A percentile compares a stretch with the other conserved stretches of the same genome.
Conservation (phyloP, 768 basidiomycete species). For the Leccinellum rugosiceps region DNA sequence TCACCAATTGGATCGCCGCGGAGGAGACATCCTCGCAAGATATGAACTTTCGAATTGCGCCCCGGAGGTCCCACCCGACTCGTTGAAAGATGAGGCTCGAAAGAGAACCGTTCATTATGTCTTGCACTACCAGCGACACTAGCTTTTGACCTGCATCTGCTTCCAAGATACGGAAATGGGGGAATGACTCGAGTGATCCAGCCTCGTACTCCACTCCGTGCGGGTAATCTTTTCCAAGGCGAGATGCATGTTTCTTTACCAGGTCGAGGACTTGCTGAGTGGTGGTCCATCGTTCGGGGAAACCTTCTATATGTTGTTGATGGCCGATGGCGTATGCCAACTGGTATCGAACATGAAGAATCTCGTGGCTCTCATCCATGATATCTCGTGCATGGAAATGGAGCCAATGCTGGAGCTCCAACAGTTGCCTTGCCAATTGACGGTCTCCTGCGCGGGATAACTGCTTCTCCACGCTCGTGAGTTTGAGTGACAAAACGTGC, state of each 20-base stretch:
- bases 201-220: constrained; percentile 17
- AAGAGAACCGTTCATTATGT: constrained; percentile 16
- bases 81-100: constrained; percentile 16
- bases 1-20: neutral
- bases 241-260: constrained; percentile 16
- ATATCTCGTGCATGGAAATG: constrained; percentile 25
- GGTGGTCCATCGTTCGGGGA: constrained; percentile 34
- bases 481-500: constrained; percentile 48
- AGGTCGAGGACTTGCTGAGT: constrained; percentile 30
- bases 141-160: constrained; percentile 8
- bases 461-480: constrained; percentile 42
- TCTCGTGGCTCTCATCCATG: constrained; percentile 31
- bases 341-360: constrained; percentile 35
- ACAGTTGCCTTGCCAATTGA: constrained; percentile 14
- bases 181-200: constrained; percentile 16
- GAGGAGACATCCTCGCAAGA: constrained; percentile 4
- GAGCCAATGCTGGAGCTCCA: constrained; percentile 27
- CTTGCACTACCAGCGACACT: constrained; percentile 9
- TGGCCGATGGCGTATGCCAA: constrained; percentile 34
- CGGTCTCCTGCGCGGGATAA: neutral
- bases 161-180: constrained; percentile 22
- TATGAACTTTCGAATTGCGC: constrained; percentile 23
- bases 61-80: neutral
- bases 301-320: constrained; percentile 26
- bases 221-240: constrained; percentile 2